Conservation (phyloP, 805 yeast species). For the Lipomyces mesembrius region DNA sequence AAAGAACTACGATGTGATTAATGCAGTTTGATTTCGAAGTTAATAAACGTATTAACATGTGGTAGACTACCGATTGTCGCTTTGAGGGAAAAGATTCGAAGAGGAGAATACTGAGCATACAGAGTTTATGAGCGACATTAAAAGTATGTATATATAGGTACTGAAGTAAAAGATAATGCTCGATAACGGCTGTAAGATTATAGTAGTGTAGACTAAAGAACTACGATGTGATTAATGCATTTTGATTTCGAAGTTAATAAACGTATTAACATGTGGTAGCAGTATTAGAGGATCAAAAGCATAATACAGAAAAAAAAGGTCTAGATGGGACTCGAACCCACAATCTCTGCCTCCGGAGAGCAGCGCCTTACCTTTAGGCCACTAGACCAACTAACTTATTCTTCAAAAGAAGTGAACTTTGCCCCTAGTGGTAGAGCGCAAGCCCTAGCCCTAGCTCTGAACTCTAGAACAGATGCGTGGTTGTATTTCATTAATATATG, state of each 20-base stretch:
- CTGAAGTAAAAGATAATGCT: not conserved
- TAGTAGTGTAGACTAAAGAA: not conserved
- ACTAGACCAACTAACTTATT: slow-evolving; percentile 49
- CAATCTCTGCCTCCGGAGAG: slow-evolving; percentile 74
- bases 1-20: not conserved
- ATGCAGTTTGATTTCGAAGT: not conserved
- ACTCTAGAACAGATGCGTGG: too few relatives aligned
- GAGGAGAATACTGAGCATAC: slow-evolving; percentile 34
- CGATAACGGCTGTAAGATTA: not conserved
- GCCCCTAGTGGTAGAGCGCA: not conserved
- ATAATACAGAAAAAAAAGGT: slow-evolving; percentile 46
- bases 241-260: not conserved
- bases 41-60: not conserved
- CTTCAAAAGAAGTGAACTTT: not conserved
- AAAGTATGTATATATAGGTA: not conserved
- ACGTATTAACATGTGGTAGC: not conserved
- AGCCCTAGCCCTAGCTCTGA: not conserved
- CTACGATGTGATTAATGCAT: not conserved
- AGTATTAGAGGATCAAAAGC: not conserved
- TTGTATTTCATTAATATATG: too few relatives aligned
- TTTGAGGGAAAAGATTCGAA: slow-evolving; percentile 37
- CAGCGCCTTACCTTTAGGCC: slow-evolving; percentile 79
- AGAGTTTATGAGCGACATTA: not conserved
- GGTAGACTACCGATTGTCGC: slow-evolving; percentile 44
- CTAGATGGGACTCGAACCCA: slow-evolving; percentile 82